phyloP scores from a whole-genome alignment of 2,329 filamentous ascomycete genomes.

The Claviceps spartinae region DNA sequence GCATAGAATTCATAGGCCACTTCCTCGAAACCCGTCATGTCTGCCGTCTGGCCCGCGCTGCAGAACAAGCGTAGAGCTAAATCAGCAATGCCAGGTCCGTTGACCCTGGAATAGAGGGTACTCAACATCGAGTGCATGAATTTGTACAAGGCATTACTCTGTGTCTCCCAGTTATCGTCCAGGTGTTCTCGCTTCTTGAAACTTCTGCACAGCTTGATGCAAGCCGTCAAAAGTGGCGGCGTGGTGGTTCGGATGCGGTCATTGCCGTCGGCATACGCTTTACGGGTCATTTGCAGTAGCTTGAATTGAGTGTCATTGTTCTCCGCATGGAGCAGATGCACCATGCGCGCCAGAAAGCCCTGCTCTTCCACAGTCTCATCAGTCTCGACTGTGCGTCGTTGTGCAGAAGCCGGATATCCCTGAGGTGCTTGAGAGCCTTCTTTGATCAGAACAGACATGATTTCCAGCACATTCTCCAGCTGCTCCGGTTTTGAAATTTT shows the following conservation, averaged over 20 bases:
- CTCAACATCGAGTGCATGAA: slow-evolving; percentile 87
- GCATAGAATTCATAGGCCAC: slow-evolving; percentile 97
- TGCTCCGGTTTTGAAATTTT: slow-evolving; percentile 65
- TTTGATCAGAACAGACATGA: slow-evolving; percentile 82
- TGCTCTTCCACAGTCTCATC: slow-evolving; percentile 98
- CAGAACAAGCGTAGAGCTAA: slow-evolving; percentile 82
- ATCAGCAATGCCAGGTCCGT: slow-evolving; percentile 64
- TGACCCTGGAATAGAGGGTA: slow-evolving; percentile 76
- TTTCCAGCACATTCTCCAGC: slow-evolving; percentile 76
- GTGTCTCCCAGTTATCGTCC: slow-evolving; percentile 49
- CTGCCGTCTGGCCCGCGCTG: slow-evolving; percentile 82
- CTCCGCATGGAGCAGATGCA: slow-evolving; percentile 71
- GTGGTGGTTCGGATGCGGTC: slow-evolving; percentile 94
- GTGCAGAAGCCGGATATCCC: slow-evolving; percentile 70
- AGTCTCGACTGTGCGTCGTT: slow-evolving; percentile 67
- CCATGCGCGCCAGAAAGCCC: slow-evolving; percentile 85
- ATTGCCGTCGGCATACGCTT: slow-evolving; percentile 80
- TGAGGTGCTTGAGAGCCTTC: slow-evolving; percentile 77
- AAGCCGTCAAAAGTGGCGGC: slow-evolving; percentile 77
- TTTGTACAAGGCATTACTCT: slow-evolving; percentile 72
- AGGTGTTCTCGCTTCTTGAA: slow-evolving; percentile 87
- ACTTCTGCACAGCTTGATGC: slow-evolving; percentile 75
- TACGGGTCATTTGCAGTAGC: slow-evolving; percentile 75
- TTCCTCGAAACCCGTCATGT: slow-evolving; percentile 85
- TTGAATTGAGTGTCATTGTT: slow-evolving; percentile 92